Base-by-base conservation (phyloP, 2,329 filamentous ascomycete species). In the Colletotrichum tabaci region DNA sequence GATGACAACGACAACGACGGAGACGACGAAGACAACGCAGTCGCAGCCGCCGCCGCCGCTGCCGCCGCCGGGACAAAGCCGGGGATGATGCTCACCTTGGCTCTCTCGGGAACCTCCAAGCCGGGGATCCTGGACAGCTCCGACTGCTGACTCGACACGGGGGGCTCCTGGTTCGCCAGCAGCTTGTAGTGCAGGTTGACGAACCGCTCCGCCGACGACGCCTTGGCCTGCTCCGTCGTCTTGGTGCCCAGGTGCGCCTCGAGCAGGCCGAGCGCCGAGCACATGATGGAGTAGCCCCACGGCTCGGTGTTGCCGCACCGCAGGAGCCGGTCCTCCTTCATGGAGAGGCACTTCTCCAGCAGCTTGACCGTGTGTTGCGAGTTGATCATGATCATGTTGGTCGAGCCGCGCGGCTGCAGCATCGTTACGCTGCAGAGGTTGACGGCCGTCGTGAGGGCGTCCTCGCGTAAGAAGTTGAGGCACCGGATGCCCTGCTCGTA, bases 261-360 rank as follows among this genome's bases (percentile, higher is more conserved):
- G 30, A 91, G 82, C 12, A 91, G 82, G 3, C 89, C 89, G 35
- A 87, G 83, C 1, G 89, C 88, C 3, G 88, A 87, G 74, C 88
- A 91, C 86, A 91, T 89, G 77, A 90, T 90, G 66, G 87, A 88
- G 78, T 90, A 90, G 21, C 88, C 88, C 89, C 89, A 91, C 0
- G 89, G 89, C 76, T 91, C 89, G 75, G 90, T 89, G 80, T 90
- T 90, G 18, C 89, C 89, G 73, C 88, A 90, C n/a, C 88, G 83
- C 30, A 91, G 78, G 9, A 91, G 84, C 1, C 88, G 85, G 74
- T 91, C 88, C 75, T 90, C 88, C 77, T 90, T 90, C 84, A 91
- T 87, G 57, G 81, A 80, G 47, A 91, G 84, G 72, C 89, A 90
- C 77, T 88, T 89, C 76, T 90, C 88, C 13, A 91, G 86, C n/a